These are phyloP conservation scores for Metschnikowia borealis DNA, from an alignment of 805 yeast species.

Conservation along the genomic window DNA sequence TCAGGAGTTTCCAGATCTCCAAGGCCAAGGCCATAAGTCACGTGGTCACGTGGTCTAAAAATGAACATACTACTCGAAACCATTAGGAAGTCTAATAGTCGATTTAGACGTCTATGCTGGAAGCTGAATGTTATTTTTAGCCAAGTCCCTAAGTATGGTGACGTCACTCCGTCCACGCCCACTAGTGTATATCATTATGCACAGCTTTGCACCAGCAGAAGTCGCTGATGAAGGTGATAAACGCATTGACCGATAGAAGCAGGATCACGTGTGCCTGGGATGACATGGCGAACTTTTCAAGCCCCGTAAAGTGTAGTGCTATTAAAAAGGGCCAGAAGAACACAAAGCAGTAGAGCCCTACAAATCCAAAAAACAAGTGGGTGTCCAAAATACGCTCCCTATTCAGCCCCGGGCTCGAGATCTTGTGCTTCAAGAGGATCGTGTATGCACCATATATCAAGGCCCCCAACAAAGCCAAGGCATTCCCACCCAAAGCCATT, in stretches of 20 bases:
- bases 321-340: slow-evolving; percentile 80
- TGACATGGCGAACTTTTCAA: slow-evolving; percentile 75
- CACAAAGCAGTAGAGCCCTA: slow-evolving; percentile 76
- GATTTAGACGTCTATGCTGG: too few relatives aligned
- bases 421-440: slow-evolving; percentile 69
- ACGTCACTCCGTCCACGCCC: too few relatives aligned
- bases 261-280: slow-evolving; percentile 45
- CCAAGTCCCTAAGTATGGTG: too few relatives aligned
- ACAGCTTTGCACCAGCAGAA: slow-evolving; percentile 96
- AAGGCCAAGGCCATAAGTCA: too few relatives aligned
- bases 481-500: slow-evolving; percentile 58
- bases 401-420: slow-evolving; percentile 39
- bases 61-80: too few relatives aligned
- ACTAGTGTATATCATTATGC: too few relatives aligned
- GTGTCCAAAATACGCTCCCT: slow-evolving; percentile 77
- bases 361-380: slow-evolving; percentile 89
- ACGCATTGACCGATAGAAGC: slow-evolving; percentile 61
- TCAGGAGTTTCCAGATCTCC: too few relatives aligned
- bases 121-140: too few relatives aligned
- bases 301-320: slow-evolving; percentile 55
- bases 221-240: slow-evolving; percentile 81
- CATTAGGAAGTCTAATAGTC: too few relatives aligned
- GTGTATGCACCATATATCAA: slow-evolving; percentile 89
- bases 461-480: slow-evolving; percentile 80
- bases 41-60: too few relatives aligned